Base-by-base conservation (phyloP, 169 alveolate genomes). In the Amoebophrya sp. region DNA sequence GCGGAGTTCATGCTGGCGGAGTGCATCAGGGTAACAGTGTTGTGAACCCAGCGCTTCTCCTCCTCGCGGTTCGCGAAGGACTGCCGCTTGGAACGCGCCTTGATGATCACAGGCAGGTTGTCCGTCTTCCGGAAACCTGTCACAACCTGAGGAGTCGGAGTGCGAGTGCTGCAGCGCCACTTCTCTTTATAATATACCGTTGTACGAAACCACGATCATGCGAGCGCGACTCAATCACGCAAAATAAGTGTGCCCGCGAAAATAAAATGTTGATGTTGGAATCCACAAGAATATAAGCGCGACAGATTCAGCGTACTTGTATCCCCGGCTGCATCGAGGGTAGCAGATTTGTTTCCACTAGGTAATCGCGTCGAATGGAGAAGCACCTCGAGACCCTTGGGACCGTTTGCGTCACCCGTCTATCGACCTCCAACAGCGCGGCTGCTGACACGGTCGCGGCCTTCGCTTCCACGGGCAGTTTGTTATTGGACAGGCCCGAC, bases 41-140 rank as follows among this genome's bases (percentile, higher is more conserved):
- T 58, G 4, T 16, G 38, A 4, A 58, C 78, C 78, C 78, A 58
- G 10, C 78, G 26, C 4, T 1, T 16, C 34, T 58, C 78, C 23
- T 58, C 78, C 29, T 58, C 78, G 29, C 23, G 4, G 78, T 29
- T 16, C 78, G 78, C 78, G 23, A 58, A 58, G 26, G 78, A 58
- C 7, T n/a, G 26, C 78, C 23, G 7, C 78, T 58, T 58, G 29
- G 38, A 1, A 2, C 78, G 26, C 4, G 78, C 78, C 34, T 58
- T 58, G 78, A 58, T 58, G 78, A 58, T 58, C 78, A 58, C 78
- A 29, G 78, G 78, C 7, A 58, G 78, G 78, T 58, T 58, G 78
- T 58, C 78, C 39, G 7, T 4, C 23, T 58, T 58, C 5, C 78
- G 78, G 23, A 58, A 58, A 4, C 78, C 78, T 1, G 78, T 58